phyloP scores from a whole-genome alignment of 1,139 yeast genomes.

The Saccharomyces hybrid region DNA sequence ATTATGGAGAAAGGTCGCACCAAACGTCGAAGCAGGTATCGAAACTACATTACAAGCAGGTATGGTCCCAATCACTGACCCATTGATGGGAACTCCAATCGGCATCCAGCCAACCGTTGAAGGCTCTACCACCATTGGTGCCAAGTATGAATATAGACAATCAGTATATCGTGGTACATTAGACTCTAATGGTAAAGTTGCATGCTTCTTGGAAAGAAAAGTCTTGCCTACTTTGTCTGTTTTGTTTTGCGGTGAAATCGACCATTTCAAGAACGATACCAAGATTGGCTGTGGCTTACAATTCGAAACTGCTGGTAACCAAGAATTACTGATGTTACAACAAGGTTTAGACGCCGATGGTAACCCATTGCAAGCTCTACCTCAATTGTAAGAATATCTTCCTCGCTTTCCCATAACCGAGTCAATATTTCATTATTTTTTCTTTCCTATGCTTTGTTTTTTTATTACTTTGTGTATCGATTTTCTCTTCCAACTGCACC shows the following conservation, averaged over 20 bases:
- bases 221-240: conserved; percentile 86
- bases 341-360: conserved; percentile 81
- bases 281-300: conserved; percentile 91
- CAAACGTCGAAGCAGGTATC: conserved; percentile 92
- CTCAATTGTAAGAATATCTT: conserved; percentile 10
- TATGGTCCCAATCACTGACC: conserved; percentile 71
- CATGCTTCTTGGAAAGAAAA: conserved; percentile 87
- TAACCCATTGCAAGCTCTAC: conserved; percentile 61
- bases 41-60: conserved; percentile 82
- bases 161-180: conserved; percentile 92
- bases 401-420: not conserved
- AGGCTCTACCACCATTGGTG: conserved; percentile 90
- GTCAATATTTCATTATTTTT: not conserved
- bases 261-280: conserved; percentile 77
- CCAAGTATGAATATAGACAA: conserved; percentile 96
- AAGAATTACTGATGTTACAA: conserved; percentile 68
- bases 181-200: conserved; percentile 85
- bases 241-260: conserved; percentile 88
- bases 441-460: conserved; percentile 1
- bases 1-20: conserved; percentile 89
- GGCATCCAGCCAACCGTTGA: conserved; percentile 77
- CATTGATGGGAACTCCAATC: conserved; percentile 74
- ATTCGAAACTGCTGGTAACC: conserved; percentile 90
- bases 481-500: not conserved
- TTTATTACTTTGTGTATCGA: not conserved